These are phyloP conservation scores for Aspergillus carbonarius DNA, from an alignment of 2,329 filamentous ascomycete genomes.

Conservation along the genomic window DNA sequence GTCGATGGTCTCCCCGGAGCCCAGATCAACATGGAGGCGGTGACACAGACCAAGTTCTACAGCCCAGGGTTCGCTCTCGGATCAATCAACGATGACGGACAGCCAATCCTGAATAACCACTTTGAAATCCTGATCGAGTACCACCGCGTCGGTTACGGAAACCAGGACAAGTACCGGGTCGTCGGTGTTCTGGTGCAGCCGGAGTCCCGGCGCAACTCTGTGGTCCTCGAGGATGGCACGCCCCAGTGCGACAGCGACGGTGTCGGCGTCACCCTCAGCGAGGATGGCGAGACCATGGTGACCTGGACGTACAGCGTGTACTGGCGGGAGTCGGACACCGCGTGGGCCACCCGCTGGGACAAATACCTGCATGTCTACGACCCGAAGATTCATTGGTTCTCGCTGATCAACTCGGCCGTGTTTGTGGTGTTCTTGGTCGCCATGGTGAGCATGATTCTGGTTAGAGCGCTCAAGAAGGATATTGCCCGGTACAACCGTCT, in stretches of 20 bases:
- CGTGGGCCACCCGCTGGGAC: conserved; percentile 97
- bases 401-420: conserved; percentile 90
- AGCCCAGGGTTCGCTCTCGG: conserved; percentile 88
- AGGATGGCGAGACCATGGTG: conserved; percentile 64
- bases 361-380: conserved; percentile 98
- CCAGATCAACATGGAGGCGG: conserved; percentile 73
- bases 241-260: conserved; percentile 64
- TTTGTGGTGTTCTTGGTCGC: conserved; percentile 90
- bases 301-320: conserved; percentile 90
- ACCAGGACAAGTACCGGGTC: conserved; percentile 70
- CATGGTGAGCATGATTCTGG: conserved; percentile 88
- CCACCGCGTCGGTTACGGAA: conserved; percentile 65
- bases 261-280: conserved; percentile 62
- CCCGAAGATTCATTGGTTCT: conserved; percentile 99
- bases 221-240: conserved; percentile 50
- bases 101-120: conserved; percentile 80
- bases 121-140: conserved; percentile 94
- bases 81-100: conserved; percentile 51
- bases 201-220: conserved; percentile 63
- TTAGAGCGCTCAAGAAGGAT: conserved; percentile 87
- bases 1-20: conserved; percentile 92
- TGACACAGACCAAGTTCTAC: conserved; percentile 78
- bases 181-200: conserved; percentile 91
- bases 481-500: conserved; percentile 95
- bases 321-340: conserved; percentile 80